Evolutionary conservation across 2,329 filamentous ascomycete species (phyloP), one percentile per base, ranked within the genome.

Genomic region (Lachnellula suecica): DNA sequence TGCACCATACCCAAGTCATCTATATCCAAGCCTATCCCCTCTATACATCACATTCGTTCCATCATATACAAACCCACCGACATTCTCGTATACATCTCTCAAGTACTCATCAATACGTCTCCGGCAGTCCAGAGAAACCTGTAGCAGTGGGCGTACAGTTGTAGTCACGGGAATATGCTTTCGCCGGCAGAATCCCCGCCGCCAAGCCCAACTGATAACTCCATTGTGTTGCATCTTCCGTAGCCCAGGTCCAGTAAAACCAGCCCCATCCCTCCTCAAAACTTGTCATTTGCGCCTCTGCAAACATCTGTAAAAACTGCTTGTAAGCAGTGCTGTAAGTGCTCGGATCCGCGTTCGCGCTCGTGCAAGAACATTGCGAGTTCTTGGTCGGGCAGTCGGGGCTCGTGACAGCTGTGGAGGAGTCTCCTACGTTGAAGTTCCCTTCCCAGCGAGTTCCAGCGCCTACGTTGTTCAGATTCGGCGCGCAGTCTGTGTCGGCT

Each of bases 241-340:
- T 96, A 72, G 91, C 83, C 93, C 94, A 96, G 29, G 92, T 97
- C 94, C 94, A 99, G 73, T 99, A 99, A 74, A 96, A 97, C 94
- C 94, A 99, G 44, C 94, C 94, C 87, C 89, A 94, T 5, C 89
- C 91, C 58, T 87, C 85, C 71, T 97, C 93, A 66, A 97, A 99
- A 53, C 86, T 89, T 63, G 87, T 79, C 90, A 99, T 99, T 74
- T 99, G 94, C 49, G 92, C 94, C 72, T 96, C 87, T 5, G 94
- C 94, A 72, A 97, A 97, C 72, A 89, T 89, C 59, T 83, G 81
- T 57, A 99, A 76, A 72, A 93, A 97, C 61, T 84, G 74, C 73
- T 94, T 96, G 73, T 99, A 99, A 4, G 75, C 73, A 52, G 76
- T 75, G 34, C 80, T 84, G 75, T 92, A 97, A 4, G 72, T 67